A percentile compares a stretch with the other conserved stretches of the same genome.
Conservation (phyloP, 306 rosid genomes). For the Vigna hirtella region DNA sequence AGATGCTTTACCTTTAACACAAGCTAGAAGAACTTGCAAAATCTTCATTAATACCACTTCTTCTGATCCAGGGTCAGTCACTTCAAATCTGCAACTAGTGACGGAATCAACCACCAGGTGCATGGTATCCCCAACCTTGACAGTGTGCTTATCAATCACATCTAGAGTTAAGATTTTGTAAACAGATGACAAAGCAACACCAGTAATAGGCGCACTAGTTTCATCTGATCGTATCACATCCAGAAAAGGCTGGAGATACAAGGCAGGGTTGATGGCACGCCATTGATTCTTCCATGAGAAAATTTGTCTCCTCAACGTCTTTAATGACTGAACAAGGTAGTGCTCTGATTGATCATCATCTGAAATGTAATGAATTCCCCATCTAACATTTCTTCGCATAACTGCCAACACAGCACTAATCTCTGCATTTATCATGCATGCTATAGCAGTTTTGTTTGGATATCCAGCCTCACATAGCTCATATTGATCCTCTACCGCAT, state of each 20-base stretch:
- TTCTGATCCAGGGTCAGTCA: slow-evolving; percentile 93
- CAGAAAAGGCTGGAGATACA: slow-evolving; percentile 84
- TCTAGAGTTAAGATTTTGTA: slow-evolving; percentile 85
- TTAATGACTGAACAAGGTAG: slow-evolving; percentile 77
- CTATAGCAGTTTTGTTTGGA: slow-evolving; percentile 65
- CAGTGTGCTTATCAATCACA: slow-evolving; percentile 76
- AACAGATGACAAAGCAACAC: slow-evolving; percentile 87
- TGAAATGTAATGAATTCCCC: slow-evolving; percentile 84
- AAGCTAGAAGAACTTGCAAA: slow-evolving; percentile 88
- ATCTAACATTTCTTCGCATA: slow-evolving; percentile 93
- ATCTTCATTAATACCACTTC: slow-evolving; percentile 91
- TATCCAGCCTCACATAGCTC: slow-evolving; percentile 52
- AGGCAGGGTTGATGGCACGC: slow-evolving; percentile 75
- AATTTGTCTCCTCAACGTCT: slow-evolving; percentile 70
- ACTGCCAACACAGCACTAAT: slow-evolving; percentile 89
- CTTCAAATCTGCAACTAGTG: slow-evolving; percentile 92
- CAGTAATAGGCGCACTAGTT: slow-evolving; percentile 92
- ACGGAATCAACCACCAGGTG: slow-evolving; percentile 87
- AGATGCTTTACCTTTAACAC: slow-evolving; percentile 90
- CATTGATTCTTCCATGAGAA: slow-evolving; percentile 80
- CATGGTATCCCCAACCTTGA: slow-evolving; percentile 76
- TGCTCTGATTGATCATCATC: slow-evolving; percentile 89
- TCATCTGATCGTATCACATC: slow-evolving; percentile 89
- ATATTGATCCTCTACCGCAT: slow-evolving; percentile 70
- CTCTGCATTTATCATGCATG: slow-evolving; percentile 91